These are phyloP conservation scores for Talaromyces stipitatus DNA, from an alignment of 495 filamentous ascomycete species.

Conservation along the genomic window DNA sequence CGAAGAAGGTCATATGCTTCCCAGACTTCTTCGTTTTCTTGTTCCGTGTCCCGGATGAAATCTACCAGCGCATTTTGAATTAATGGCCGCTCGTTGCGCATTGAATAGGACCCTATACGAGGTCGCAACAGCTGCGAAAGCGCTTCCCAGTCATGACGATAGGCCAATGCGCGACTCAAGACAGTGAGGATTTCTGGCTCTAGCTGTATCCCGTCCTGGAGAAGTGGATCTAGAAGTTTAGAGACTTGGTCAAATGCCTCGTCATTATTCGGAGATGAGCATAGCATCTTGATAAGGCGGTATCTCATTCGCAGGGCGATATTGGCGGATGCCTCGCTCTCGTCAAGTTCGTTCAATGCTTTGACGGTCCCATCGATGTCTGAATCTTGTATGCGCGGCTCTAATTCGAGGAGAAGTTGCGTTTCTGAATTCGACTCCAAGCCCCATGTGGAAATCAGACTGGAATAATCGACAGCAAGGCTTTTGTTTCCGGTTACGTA, in stretches of 20 bases:
- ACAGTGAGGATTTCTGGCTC: slow-evolving; percentile 64
- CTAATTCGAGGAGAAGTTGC: slow-evolving; percentile 58
- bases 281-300: slow-evolving; percentile 68
- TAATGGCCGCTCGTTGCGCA: slow-evolving; percentile 48
- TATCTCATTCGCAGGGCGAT: slow-evolving; percentile 61
- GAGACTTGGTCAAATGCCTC: slow-evolving; percentile 59
- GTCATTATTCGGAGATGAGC: slow-evolving; percentile 38
- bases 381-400: slow-evolving; percentile 60
- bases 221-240: slow-evolving; percentile 65
- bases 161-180: slow-evolving; percentile 62
- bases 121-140: slow-evolving; percentile 68
- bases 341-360: slow-evolving; percentile 53
- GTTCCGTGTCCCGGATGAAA: slow-evolving; percentile 54
- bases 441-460: slow-evolving; percentile 51
- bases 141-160: slow-evolving; percentile 63
- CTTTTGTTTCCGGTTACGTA: slow-evolving; percentile 62
- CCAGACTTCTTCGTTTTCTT: slow-evolving; percentile 61
- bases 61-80: slow-evolving; percentile 57
- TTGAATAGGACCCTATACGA: slow-evolving; percentile 53
- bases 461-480: slow-evolving; percentile 63
- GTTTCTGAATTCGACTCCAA: slow-evolving; percentile 59
- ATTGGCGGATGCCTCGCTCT: slow-evolving; percentile 40
- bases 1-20: slow-evolving; percentile 72
- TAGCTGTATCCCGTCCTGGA: slow-evolving; percentile 59
- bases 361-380: slow-evolving; percentile 60